A percentile compares a stretch with the other conserved stretches of the same genome.
phyloP scores from a whole-genome alignment of 169 alveolate species.

The Plasmodium relictum region DNA sequence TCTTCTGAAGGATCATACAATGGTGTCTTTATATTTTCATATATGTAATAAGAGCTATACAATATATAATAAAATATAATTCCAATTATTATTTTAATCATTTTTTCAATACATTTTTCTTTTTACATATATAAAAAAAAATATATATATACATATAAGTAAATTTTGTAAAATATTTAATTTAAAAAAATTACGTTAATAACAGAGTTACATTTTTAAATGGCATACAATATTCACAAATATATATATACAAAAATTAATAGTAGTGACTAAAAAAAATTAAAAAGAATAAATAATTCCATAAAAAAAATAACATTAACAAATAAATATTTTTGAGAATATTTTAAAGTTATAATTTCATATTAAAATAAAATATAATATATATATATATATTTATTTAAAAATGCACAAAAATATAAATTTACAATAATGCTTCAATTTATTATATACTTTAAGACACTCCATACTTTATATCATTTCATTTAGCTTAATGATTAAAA shows the following conservation, averaged over 20 bases:
- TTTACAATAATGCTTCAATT: too few relatives aligned
- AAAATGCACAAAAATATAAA: too few relatives aligned
- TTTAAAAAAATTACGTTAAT: too few relatives aligned
- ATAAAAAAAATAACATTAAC: too few relatives aligned
- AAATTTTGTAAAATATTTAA: not conserved
- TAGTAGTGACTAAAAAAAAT: not conserved
- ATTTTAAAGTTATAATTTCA: too few relatives aligned
- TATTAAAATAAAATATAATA: too few relatives aligned
- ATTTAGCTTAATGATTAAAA: too few relatives aligned
- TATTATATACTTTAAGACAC: too few relatives aligned
- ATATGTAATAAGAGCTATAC: slow-evolving; percentile 32
- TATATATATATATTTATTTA: too few relatives aligned
- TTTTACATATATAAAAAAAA: not conserved
- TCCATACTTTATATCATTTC: too few relatives aligned
- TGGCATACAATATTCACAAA: not conserved
- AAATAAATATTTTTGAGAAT: too few relatives aligned
- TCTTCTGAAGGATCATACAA: slow-evolving; percentile 9
- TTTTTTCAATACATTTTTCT: slow-evolving; percentile 17
- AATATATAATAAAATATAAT: slow-evolving; percentile 52
- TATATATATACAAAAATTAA: not conserved
- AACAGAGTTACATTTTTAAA: not conserved
- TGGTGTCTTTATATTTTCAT: slow-evolving; percentile 51
- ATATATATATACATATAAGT: not conserved
- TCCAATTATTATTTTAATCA: slow-evolving; percentile 57
- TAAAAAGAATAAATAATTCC: not conserved